Base-by-base conservation (phyloP, 805 yeast genomes). In the Metschnikowia sp. region DNA sequence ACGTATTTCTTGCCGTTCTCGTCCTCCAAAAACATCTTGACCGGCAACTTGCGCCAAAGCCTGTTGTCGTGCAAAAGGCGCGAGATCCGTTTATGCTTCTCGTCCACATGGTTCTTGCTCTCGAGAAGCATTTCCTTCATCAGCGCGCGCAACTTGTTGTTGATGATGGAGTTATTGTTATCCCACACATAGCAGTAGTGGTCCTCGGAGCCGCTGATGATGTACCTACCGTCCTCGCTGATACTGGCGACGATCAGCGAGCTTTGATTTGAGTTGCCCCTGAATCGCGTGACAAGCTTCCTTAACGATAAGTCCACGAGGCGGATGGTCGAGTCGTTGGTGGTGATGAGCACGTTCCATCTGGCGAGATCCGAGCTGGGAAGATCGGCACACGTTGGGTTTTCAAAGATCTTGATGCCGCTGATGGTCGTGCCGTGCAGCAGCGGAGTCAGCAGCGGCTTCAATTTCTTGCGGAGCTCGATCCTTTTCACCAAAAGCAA, bases 141-240 rank as follows among this genome's bases (percentile, higher is more conserved):
- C 1, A 72, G 64, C 34, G 50, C 59, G 31, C 62, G 65, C 44
- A 74, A 57, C 55, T 57, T 68, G 53, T 63, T 74, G 60, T 68
- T 76, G 54, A 67, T 68, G 55, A 68, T 69, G 32, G 65, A 58
- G 45, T 72, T 70, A 52, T 72, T 67, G 54, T 73, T 64, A 46
- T 77, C 76, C 98, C 98, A 92, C 10, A 88, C 68, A 59, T 90
- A 91, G 11, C 87, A 79, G 82, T 90, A 82, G 55, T 87, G 88
- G 66, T 91, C 94, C 61, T 91, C 97, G 10, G 95, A 86, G 0
- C 96, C 96, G 8, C 86, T 75, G 8, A 90, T 75, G 6, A 90
- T 76, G 58, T 78, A 79, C 10, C 67, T 59, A 44, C 72, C 66
- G 55, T 82, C 82, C 43, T 81, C 88, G 22, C 83, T 79, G 2